Evolutionary conservation across 2,329 filamentous ascomycete genomes (phyloP).

Genomic region (Penicillium concentricum): DNA sequence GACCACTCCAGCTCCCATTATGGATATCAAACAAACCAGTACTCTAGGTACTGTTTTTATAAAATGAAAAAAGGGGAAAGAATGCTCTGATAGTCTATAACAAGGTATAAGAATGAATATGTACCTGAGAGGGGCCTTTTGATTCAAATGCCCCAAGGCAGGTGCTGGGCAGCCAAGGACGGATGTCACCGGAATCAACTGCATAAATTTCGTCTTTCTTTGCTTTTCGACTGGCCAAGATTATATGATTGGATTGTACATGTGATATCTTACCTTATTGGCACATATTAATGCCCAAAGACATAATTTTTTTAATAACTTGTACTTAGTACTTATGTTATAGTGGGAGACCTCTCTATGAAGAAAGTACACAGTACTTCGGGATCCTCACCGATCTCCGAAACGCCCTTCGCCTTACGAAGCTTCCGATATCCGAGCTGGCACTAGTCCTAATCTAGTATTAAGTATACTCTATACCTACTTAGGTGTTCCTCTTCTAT

Average conservation of each 20-base stretch:
- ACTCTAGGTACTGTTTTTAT: not conserved
- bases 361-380: not conserved
- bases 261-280: not conserved
- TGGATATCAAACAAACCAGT: not conserved
- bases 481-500: not conserved
- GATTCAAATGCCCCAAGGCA: not conserved
- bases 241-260: not conserved
- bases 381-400: not conserved
- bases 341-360: not conserved
- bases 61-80: not conserved
- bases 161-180: not conserved
- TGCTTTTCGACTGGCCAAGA: too few species aligned
- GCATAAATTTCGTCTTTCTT: not conserved
- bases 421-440: not conserved
- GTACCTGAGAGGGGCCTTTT: not conserved
- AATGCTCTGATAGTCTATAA: not conserved
- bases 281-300: too few species aligned
- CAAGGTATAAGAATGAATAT: not conserved
- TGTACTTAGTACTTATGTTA: not conserved
- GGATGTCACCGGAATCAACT: not conserved
- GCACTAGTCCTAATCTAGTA: not conserved
- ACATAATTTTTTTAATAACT: not conserved
- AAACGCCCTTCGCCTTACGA: not conserved
- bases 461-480: not conserved
- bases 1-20: conserved; percentile 57